phyloP scores from a whole-genome alignment of 225 moss, liverwort and hornwort species.

The Polytrichum commune region DNA sequence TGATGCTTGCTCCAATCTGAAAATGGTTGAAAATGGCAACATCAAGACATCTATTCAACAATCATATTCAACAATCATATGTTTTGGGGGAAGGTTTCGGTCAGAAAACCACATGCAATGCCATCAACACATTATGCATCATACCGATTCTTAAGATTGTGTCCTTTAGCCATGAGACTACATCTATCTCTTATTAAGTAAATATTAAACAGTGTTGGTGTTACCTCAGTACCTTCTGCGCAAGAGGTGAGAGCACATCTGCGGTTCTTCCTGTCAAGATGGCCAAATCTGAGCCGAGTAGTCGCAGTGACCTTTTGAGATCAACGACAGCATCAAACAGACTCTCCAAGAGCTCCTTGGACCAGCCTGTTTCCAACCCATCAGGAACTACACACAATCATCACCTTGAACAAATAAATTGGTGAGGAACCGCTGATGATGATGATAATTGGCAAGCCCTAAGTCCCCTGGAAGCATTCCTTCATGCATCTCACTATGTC shows the following conservation, averaged over 20 bases:
- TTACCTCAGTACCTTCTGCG: constrained; percentile 43
- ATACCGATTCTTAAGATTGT: too few species aligned
- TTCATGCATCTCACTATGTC: too few species aligned
- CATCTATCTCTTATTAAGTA: too few species aligned
- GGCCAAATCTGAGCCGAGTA: constrained; percentile 65
- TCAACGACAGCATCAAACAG: constrained; percentile 75
- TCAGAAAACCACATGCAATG: too few species aligned
- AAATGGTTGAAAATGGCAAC: not conserved
- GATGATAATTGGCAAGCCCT: not conserved
- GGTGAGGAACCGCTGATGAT: not conserved
- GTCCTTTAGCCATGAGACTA: too few species aligned
- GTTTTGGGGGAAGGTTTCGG: too few species aligned
- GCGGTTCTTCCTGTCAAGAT: constrained; percentile 63
- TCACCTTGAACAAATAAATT: not conserved
- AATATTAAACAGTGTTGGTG: too few species aligned
- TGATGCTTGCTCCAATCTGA: constrained; percentile 67
- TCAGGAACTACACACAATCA: not conserved
- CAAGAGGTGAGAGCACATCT: constrained; percentile 54
- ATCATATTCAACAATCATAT: too few species aligned
- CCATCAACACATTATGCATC: too few species aligned
- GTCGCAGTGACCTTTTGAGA: constrained; percentile 66
- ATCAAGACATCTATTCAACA: too few species aligned
- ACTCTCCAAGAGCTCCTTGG: constrained; percentile 59
- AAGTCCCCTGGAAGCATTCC: too few species aligned
- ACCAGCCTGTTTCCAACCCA: constrained; percentile 51